Conservation (phyloP, 805 yeast genomes). For the Candida ipomoeae region DNA sequence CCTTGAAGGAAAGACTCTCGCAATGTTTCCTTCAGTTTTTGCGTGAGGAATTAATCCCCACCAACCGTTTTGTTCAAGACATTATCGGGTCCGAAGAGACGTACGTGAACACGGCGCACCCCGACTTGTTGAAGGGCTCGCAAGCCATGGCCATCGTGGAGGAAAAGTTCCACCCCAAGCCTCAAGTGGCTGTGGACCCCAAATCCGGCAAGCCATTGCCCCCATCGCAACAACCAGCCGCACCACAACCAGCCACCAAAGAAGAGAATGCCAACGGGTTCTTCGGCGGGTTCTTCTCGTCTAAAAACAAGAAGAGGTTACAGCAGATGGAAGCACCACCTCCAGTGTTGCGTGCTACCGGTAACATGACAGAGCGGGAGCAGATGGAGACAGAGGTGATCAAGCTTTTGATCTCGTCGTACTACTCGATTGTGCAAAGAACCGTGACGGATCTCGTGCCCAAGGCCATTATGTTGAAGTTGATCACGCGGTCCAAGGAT, state of each 20-base stretch:
- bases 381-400: constrained; percentile 96
- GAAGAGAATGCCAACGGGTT: constrained; percentile 66
- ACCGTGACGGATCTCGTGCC: constrained; percentile 93
- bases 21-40: constrained; percentile 75
- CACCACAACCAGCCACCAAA: constrained; percentile 24
- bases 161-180: constrained; percentile 75
- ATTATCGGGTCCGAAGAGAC: constrained; percentile 84
- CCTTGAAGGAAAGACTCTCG: constrained; percentile 79
- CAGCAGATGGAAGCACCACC: constrained; percentile 99
- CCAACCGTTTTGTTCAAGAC: constrained; percentile 80
- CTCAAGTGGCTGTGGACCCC: constrained; percentile 78
- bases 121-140: constrained; percentile 90
- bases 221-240: constrained; percentile 32
- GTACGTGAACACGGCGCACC: constrained; percentile 96
- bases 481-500: constrained; percentile 77
- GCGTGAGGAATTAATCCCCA: constrained; percentile 76
- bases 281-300: constrained; percentile 91
- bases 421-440: constrained; percentile 88
- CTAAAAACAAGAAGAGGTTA: constrained; percentile 88
- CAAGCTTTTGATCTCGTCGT: constrained; percentile 83
- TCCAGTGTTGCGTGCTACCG: constrained; percentile 86
- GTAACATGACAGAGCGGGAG: constrained; percentile 90
- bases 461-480: constrained; percentile 89
- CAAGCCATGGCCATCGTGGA: constrained; percentile 92
- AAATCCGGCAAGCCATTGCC: constrained; percentile 82